Evolutionary conservation across 257 asterid genomes (phyloP).

Genomic region (Fraxinus quadrangulata): DNA sequence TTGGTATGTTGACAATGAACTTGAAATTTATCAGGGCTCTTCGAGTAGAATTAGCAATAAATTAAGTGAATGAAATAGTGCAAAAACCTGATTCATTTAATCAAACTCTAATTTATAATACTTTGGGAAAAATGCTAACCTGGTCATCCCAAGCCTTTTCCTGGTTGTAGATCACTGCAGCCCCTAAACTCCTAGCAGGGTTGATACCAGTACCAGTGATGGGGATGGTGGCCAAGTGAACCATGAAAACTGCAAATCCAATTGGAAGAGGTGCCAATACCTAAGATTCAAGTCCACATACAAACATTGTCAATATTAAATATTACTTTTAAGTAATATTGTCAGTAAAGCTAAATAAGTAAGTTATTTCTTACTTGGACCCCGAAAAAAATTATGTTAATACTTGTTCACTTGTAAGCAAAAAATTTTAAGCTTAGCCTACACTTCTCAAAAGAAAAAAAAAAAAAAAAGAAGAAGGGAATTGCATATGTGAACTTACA

Average conservation of each 20-base stretch:
- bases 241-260: background rate
- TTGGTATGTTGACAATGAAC: background rate
- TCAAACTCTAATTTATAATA: too few species aligned
- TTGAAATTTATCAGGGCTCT: too few species aligned
- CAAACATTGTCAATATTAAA: background rate
- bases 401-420: too few species aligned
- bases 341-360: too few species aligned
- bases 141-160: slow-evolving; percentile 30
- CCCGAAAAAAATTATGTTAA: too few species aligned
- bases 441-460: too few species aligned
- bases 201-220: background rate
- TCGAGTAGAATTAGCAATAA: background rate
- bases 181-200: slow-evolving; percentile 23
- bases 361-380: too few species aligned
- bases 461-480: too few species aligned
- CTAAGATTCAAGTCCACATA: background rate
- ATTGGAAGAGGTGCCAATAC: slow-evolving; percentile 36
- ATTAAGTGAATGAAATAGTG: background rate
- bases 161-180: slow-evolving; percentile 24
- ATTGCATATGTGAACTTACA: slow-evolving; percentile 23
- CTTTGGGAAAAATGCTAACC: background rate
- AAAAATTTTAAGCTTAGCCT: too few species aligned
- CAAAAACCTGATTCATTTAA: too few species aligned
- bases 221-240: background rate
- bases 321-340: too few species aligned